Conservation (phyloP, 768 basidiomycete species). For the Pulveroboletus ravenelii region DNA sequence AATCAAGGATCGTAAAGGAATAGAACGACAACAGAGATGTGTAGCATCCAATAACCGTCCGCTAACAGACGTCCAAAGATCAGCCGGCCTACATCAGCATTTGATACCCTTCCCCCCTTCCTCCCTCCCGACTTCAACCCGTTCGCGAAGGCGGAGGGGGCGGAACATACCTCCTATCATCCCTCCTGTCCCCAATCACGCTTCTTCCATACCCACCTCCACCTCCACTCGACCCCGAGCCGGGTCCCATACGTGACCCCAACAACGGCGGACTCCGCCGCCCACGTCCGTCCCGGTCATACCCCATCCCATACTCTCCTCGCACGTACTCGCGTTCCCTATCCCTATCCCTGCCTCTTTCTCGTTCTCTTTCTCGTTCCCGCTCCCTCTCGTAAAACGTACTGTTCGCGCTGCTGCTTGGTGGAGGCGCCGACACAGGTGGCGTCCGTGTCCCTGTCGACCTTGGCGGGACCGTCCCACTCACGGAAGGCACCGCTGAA, state of each 20-base stretch:
- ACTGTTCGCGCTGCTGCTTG: constrained; percentile 16
- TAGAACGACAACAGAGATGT: background rate
- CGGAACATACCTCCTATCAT: constrained; percentile 36
- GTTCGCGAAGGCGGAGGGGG: constrained; percentile 22
- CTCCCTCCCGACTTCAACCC: background rate
- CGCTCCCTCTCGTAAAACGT: constrained; percentile 31
- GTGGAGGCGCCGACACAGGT: constrained; percentile 23
- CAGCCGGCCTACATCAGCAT: background rate
- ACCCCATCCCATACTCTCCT: constrained; percentile 29
- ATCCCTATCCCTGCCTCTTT: constrained; percentile 12
- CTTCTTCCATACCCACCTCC: constrained; percentile 16
- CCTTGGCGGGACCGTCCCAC: constrained; percentile 1
- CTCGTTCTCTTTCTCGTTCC: constrained; percentile 10
- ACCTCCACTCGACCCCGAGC: background rate
- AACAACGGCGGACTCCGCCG: constrained; percentile 28
- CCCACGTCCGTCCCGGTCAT: constrained; percentile 31
- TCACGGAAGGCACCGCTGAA: background rate
- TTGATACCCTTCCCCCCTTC: background rate
- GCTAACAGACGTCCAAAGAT: background rate
- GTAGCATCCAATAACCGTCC: background rate
- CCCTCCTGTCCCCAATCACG: constrained; percentile 26
- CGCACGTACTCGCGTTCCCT: constrained; percentile 36
- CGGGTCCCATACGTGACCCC: constrained; percentile 12
- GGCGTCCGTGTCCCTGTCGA: constrained; percentile 20
- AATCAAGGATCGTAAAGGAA: background rate